These are phyloP conservation scores for Rubus parviflorus DNA, from an alignment of 306 rosid genomes.

Conservation along the genomic window DNA sequence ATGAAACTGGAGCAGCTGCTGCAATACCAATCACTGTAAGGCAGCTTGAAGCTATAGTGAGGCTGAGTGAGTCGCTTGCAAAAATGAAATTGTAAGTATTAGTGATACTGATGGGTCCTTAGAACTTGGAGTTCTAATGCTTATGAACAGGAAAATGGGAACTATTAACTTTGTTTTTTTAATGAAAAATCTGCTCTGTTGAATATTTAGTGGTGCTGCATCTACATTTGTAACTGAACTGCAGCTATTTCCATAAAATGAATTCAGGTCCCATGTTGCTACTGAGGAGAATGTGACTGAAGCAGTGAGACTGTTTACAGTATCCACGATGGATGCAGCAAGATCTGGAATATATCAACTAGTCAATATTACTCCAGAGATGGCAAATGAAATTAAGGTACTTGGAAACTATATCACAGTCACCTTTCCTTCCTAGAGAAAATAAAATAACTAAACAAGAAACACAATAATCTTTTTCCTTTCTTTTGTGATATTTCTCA, in stretches of 20 bases:
- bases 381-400: conserved; percentile 93
- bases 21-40: conserved; percentile 93
- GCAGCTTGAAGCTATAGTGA: conserved; percentile 94
- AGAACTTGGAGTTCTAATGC: background rate
- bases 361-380: conserved; percentile 76
- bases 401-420: conserved; percentile 18
- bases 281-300: conserved; percentile 84
- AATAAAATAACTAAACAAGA: background rate
- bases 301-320: conserved; percentile 84
- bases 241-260: background rate
- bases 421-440: background rate
- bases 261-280: conserved; percentile 70
- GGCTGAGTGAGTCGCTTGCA: conserved; percentile 96
- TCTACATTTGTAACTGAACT: no score
- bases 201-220: no score
- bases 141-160: background rate
- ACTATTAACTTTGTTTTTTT: background rate
- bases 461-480: conserved; percentile 4
- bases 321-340: conserved; percentile 97
- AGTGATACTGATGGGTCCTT: background rate
- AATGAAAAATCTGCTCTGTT: background rate
- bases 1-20: conserved; percentile 89
- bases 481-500: conserved; percentile 12
- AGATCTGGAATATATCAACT: conserved; percentile 88
- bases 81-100: conserved; percentile 90